Percentiles rank a stretch among this genome's conserved stretches.
Evolutionary conservation across 1,284 basidiomycete genomes (phyloP).

Genomic region (Moesziomyces sp.): DNA sequence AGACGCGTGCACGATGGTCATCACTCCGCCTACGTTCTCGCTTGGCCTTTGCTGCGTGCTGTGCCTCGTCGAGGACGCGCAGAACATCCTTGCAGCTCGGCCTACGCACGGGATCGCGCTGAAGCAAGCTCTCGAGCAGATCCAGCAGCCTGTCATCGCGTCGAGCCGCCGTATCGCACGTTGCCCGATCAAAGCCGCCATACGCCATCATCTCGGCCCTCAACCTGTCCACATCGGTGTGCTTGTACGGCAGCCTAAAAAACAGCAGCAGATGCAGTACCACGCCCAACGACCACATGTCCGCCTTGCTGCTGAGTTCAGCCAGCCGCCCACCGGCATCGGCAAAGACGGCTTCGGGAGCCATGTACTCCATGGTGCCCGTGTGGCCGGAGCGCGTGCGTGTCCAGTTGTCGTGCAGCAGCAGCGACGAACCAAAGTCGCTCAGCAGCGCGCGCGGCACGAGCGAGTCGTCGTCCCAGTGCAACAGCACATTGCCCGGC

Average conservation of each 20-base stretch:
- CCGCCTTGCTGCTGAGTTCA: conserved; percentile 82
- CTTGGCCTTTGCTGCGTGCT: not conserved
- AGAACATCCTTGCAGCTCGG: conserved; percentile 80
- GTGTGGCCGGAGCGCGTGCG: conserved; percentile 79
- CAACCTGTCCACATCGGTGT: conserved; percentile 74
- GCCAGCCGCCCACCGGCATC: conserved; percentile 73
- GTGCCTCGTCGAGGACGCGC: conserved; percentile 6
- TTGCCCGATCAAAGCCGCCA: conserved; percentile 73
- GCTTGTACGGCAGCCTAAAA: conserved; percentile 73
- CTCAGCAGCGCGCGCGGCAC: conserved; percentile 84
- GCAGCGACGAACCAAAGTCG: conserved; percentile 86
- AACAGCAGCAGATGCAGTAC: conserved; percentile 90
- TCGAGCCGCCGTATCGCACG: conserved; percentile 67
- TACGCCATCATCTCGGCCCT: conserved; percentile 81
- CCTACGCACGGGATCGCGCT: conserved; percentile 73
- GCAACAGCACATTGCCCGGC: conserved; percentile 89
- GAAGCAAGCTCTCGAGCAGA: conserved; percentile 78
- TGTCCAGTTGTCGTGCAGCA: conserved; percentile 55
- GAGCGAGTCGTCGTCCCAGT: conserved; percentile 87
- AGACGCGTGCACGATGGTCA: not conserved
- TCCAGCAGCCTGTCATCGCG: conserved; percentile 75
- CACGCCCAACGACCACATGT: conserved; percentile 78
- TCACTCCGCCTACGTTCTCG: not conserved
- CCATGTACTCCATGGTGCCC: conserved; percentile 80
- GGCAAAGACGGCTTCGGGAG: conserved; percentile 80